phyloP scores from a whole-genome alignment of 2,329 filamentous ascomycete species.

The Arachnopeziza araneosa region DNA sequence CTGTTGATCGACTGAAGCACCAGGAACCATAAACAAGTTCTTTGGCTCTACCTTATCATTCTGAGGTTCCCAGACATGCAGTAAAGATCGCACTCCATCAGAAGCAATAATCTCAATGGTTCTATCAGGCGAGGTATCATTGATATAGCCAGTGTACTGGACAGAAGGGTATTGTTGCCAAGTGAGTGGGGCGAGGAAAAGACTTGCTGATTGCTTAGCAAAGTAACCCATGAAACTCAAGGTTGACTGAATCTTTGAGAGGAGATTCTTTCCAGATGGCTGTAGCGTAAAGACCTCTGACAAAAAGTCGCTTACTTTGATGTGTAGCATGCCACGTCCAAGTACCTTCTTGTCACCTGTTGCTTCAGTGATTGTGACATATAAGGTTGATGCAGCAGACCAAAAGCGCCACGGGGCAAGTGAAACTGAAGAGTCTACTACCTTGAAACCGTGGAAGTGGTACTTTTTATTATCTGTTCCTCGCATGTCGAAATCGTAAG shows the following conservation, averaged over 20 bases:
- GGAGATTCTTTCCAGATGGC: conserved; percentile 42
- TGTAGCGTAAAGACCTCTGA: conserved; percentile 50
- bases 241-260: conserved; percentile 40
- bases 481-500: conserved; percentile 57
- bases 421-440: conserved; percentile 54
- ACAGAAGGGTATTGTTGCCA: conserved; percentile 49
- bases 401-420: conserved; percentile 52
- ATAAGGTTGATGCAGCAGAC: conserved; percentile 56
- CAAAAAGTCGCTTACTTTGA: conserved; percentile 47
- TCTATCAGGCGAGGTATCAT: conserved; percentile 41
- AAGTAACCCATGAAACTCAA: conserved; percentile 52
- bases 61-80: conserved; percentile 53
- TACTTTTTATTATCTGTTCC: conserved; percentile 46
- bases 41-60: conserved; percentile 33
- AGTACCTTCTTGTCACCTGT: conserved; percentile 34
- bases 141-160: conserved; percentile 45
- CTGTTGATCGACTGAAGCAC: conserved; percentile 57
- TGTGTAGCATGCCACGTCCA: conserved; percentile 55
- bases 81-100: conserved; percentile 46
- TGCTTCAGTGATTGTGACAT: conserved; percentile 48
- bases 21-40: conserved; percentile 56
- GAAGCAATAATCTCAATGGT: conserved; percentile 43
- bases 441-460: conserved; percentile 58
- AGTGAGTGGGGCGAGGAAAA: conserved; percentile 50
- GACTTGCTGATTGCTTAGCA: conserved; percentile 44